phyloP scores from a whole-genome alignment of 2,329 filamentous ascomycete genomes.

The Alternaria longipes region DNA sequence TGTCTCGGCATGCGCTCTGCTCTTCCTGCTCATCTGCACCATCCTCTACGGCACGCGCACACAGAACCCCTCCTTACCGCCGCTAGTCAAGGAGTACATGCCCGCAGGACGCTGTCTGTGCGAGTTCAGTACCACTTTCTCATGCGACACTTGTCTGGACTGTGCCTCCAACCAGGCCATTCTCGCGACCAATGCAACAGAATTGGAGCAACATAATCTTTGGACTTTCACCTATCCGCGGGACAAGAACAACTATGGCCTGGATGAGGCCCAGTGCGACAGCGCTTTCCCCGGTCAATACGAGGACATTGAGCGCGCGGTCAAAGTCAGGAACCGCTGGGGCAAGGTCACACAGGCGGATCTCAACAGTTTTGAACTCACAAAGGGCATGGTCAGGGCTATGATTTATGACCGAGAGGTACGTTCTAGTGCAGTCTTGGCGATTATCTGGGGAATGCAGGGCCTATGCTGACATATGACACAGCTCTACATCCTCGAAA shows the following conservation, averaged over 20 bases:
- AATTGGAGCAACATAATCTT: slow-evolving; percentile 25
- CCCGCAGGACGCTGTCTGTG: slow-evolving; percentile 46
- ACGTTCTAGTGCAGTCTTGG: slow-evolving; percentile 10
- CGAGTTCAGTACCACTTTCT: slow-evolving; percentile 44
- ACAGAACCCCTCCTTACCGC: slow-evolving; percentile 39
- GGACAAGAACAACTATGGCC: slow-evolving; percentile 42
- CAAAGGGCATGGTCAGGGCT: slow-evolving; percentile 47
- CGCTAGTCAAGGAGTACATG: slow-evolving; percentile 42
- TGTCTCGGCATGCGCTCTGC: slow-evolving; percentile 37
- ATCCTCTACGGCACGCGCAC: slow-evolving; percentile 48
- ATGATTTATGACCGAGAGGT: slow-evolving; percentile 46
- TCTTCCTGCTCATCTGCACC: slow-evolving; percentile 44
- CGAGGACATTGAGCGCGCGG: slow-evolving; percentile 43
- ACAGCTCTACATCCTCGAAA: slow-evolving; percentile 46
- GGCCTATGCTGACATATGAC: slow-evolving; percentile 10
- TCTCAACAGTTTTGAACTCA: slow-evolving; percentile 38
- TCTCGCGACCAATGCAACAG: slow-evolving; percentile 25
- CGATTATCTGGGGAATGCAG: background rate
- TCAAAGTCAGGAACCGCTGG: slow-evolving; percentile 32
- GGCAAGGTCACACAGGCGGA: slow-evolving; percentile 40
- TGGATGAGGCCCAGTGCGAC: slow-evolving; percentile 43
- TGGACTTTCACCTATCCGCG: slow-evolving; percentile 44
- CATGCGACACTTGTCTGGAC: slow-evolving; percentile 45
- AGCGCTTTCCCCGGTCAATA: slow-evolving; percentile 45
- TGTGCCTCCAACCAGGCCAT: slow-evolving; percentile 40